Evolutionary conservation across 2,329 filamentous ascomycete genomes (phyloP).

Genomic region (Apiospora hydei): DNA sequence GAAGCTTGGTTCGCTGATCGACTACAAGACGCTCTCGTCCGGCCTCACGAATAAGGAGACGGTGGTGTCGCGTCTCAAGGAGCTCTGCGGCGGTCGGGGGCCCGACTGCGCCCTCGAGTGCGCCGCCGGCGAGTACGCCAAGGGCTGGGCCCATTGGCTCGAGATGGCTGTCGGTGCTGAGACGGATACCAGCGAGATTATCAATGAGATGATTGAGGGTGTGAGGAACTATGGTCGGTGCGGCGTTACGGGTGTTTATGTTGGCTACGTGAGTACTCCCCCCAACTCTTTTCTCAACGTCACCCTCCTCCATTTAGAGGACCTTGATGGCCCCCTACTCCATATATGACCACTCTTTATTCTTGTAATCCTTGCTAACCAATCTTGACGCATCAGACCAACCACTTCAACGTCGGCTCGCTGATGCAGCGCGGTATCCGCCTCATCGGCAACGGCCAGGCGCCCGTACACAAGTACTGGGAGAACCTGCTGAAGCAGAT

Average conservation of each 20-base stretch:
- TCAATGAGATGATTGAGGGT: conserved; percentile 82
- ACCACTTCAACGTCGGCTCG: conserved; percentile 84
- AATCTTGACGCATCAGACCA: conserved; percentile 57
- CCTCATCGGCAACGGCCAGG: conserved; percentile 72
- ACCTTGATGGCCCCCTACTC: conserved; percentile 17
- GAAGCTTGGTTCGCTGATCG: conserved; percentile 68
- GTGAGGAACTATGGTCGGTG: conserved; percentile 76
- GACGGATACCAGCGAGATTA: conserved; percentile 82
- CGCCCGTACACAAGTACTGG: conserved; percentile 86
- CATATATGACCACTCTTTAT: not conserved
- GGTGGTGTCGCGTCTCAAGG: conserved; percentile 76
- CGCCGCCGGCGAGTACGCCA: conserved; percentile 66
- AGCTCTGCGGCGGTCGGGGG: conserved; percentile 74
- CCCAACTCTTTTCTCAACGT: too few species aligned
- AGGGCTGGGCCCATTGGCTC: conserved; percentile 66
- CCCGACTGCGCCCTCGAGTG: conserved; percentile 72
- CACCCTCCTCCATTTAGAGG: not conserved
- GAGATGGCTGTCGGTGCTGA: conserved; percentile 71
- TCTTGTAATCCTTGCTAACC: not conserved
- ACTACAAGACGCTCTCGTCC: conserved; percentile 68
- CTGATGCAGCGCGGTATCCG: conserved; percentile 88
- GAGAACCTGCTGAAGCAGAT: conserved; percentile 75
- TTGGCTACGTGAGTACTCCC: conserved; percentile 58
- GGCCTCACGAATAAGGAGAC: conserved; percentile 65
- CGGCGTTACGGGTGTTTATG: conserved; percentile 77